Conservation (phyloP, 2,329 filamentous ascomycete species). For the Remersonia thermophila region DNA sequence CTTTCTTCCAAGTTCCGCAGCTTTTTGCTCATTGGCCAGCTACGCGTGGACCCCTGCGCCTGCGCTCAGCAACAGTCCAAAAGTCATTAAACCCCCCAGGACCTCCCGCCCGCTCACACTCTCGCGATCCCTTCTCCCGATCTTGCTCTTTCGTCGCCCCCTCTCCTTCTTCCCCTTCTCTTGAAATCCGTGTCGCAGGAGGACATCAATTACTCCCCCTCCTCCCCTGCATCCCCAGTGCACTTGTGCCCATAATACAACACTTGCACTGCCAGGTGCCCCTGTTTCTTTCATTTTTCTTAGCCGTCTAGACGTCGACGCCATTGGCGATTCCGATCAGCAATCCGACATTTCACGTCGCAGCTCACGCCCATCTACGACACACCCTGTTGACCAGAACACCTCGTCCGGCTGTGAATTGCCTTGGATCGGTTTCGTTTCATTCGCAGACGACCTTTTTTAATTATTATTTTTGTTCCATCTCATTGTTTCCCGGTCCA, state of each 20-base stretch:
- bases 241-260: constrained; percentile 1
- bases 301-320: constrained; percentile 17
- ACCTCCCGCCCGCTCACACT: constrained; percentile 19
- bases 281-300: constrained; percentile 5
- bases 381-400: constrained; percentile 18
- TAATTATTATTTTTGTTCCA: too few species aligned
- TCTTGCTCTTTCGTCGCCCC: constrained; percentile 27
- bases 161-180: constrained; percentile 23
- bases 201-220: constrained; percentile 16
- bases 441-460: constrained; percentile 27
- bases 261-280: constrained; percentile 9
- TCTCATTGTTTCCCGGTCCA: constrained; percentile 26
- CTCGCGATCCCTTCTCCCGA: constrained; percentile 24
- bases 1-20: constrained; percentile 1
- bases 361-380: constrained; percentile 21
- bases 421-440: constrained; percentile 28
- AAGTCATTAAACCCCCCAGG: constrained; percentile 30
- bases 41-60: constrained; percentile 6
- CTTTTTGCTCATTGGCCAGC: constrained; percentile 10
- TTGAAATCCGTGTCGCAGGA: constrained; percentile 22
- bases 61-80: constrained; percentile 16
- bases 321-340: constrained; percentile 1
- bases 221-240: constrained; percentile 2
- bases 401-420: constrained; percentile 21
- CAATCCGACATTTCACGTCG: constrained; percentile 25